phyloP scores from a whole-genome alignment of 1,139 yeast species.

The Schwanniomyces etchellsii region DNA sequence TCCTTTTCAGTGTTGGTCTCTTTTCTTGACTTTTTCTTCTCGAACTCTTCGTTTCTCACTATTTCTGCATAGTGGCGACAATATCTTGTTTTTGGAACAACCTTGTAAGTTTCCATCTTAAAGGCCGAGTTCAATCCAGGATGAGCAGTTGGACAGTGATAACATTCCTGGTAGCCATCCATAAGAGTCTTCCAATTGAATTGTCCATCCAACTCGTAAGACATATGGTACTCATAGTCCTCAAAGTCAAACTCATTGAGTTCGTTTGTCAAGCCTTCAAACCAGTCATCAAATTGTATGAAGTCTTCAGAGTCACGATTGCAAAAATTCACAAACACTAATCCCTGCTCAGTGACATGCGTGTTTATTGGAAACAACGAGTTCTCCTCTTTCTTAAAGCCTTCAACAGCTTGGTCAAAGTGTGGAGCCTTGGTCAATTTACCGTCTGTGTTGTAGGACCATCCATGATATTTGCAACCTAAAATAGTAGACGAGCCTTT shows the following conservation, averaged over 20 bases:
- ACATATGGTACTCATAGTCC: slow-evolving; percentile 61
- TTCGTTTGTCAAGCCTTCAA: slow-evolving; percentile 43
- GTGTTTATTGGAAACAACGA: slow-evolving; percentile 50
- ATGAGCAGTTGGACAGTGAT: slow-evolving; percentile 64
- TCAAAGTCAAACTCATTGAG: slow-evolving; percentile 52
- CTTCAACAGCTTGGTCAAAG: slow-evolving; percentile 53
- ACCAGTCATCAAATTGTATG: slow-evolving; percentile 48
- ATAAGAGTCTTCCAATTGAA: slow-evolving; percentile 63
- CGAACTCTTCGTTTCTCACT: slow-evolving; percentile 11
- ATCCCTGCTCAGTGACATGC: slow-evolving; percentile 51
- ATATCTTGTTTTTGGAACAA: slow-evolving; percentile 52
- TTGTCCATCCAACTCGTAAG: slow-evolving; percentile 57
- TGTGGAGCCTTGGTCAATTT: slow-evolving; percentile 55
- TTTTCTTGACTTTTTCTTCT: slow-evolving; percentile 8
- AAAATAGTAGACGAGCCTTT: slow-evolving; percentile 51
- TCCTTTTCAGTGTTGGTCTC: slow-evolving; percentile 13
- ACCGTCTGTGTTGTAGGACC: slow-evolving; percentile 59
- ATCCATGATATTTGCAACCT: slow-evolving; percentile 62
- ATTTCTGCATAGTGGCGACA: slow-evolving; percentile 48
- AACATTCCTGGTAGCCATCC: slow-evolving; percentile 66
- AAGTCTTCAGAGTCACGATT: slow-evolving; percentile 25
- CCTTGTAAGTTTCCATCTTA: slow-evolving; percentile 60
- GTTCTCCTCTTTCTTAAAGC: slow-evolving; percentile 51
- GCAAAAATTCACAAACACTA: slow-evolving; percentile 49
- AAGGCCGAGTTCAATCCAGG: slow-evolving; percentile 55